phyloP scores from a whole-genome alignment of 2,329 filamentous ascomycete species.

The Scytalidium lignicola region DNA sequence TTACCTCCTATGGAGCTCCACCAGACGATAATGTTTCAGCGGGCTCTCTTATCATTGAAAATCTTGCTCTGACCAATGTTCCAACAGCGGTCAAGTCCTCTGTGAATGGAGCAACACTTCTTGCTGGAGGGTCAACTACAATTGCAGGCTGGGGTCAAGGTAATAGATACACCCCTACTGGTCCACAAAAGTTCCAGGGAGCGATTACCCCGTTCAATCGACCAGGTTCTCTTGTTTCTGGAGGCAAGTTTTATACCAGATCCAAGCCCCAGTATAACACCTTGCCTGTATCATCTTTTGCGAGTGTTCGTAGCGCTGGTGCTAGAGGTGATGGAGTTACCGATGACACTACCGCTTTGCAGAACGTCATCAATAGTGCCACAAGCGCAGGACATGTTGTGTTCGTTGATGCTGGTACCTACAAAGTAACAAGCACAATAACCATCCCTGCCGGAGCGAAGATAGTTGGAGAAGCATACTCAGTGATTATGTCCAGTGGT shows the following conservation, averaged over 20 bases:
- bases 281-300: constrained; percentile 31
- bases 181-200: constrained; percentile 36
- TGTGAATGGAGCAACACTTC: constrained; percentile 39
- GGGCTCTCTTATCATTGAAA: constrained; percentile 76
- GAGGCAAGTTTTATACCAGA: constrained; percentile 42
- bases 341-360: constrained; percentile 55
- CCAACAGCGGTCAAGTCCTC: constrained; percentile 58
- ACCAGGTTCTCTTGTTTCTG: constrained; percentile 37
- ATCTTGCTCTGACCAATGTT: constrained; percentile 71
- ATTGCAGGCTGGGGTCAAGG: constrained; percentile 75
- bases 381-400: constrained; percentile 40
- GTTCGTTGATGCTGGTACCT: constrained; percentile 51
- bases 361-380: constrained; percentile 47
- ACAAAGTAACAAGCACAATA: constrained; percentile 43
- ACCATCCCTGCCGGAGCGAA: constrained; percentile 35
- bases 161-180: constrained; percentile 55
- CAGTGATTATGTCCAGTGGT: constrained; percentile 32
- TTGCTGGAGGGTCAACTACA: constrained; percentile 63
- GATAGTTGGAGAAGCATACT: constrained; percentile 36
- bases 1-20: constrained; percentile 46
- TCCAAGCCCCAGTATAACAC: constrained; percentile 51
- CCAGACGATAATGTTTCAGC: constrained; percentile 53
- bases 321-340: constrained; percentile 46
- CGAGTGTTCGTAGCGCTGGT: constrained; percentile 37
- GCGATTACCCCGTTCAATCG: constrained; percentile 36